Evolutionary conservation across 1,139 yeast genomes (phyloP).

Genomic region (Candida sp.): DNA sequence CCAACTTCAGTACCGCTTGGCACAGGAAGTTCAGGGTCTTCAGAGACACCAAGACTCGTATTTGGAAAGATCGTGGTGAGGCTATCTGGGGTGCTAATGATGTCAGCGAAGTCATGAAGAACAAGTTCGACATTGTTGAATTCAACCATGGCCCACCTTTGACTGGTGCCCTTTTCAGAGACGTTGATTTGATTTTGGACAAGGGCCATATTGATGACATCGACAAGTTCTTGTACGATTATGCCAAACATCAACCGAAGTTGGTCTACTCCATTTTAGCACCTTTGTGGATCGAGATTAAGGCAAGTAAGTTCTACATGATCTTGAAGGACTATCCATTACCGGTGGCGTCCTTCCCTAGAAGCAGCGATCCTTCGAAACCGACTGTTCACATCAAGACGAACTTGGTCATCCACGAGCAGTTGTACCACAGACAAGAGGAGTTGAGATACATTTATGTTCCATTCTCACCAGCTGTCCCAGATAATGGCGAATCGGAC

Average conservation of each 20-base stretch:
- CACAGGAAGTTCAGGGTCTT: slow-evolving; percentile 40
- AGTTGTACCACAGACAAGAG: slow-evolving; percentile 36
- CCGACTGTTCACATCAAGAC: slow-evolving; percentile 40
- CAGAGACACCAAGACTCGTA: slow-evolving; percentile 24
- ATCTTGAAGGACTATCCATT: slow-evolving; percentile 44
- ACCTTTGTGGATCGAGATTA: slow-evolving; percentile 36
- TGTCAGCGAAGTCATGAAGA: slow-evolving; percentile 30
- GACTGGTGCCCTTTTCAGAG: slow-evolving; percentile 32
- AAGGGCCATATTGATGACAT: slow-evolving; percentile 34
- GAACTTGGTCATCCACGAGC: slow-evolving; percentile 47
- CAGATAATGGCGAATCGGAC: slow-evolving; percentile 25
- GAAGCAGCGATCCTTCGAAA: slow-evolving; percentile 23
- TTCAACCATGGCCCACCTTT: slow-evolving; percentile 41
- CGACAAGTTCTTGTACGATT: slow-evolving; percentile 37
- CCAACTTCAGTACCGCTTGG: slow-evolving; percentile 76
- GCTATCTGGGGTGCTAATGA: slow-evolving; percentile 42
- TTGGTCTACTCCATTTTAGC: slow-evolving; percentile 42
- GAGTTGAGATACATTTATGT: slow-evolving; percentile 50
- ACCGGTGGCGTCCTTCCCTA: slow-evolving; percentile 47
- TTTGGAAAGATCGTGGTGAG: slow-evolving; percentile 30
- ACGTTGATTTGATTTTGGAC: slow-evolving; percentile 35
- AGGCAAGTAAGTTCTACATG: slow-evolving; percentile 34
- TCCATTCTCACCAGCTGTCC: slow-evolving; percentile 49
- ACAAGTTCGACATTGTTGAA: slow-evolving; percentile 40
- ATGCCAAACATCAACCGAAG: slow-evolving; percentile 48